Percentiles rank a stretch among this genome's conserved stretches.
Evolutionary conservation across 331 rosid species (phyloP).

Genomic region (Rosa hybrid): DNA sequence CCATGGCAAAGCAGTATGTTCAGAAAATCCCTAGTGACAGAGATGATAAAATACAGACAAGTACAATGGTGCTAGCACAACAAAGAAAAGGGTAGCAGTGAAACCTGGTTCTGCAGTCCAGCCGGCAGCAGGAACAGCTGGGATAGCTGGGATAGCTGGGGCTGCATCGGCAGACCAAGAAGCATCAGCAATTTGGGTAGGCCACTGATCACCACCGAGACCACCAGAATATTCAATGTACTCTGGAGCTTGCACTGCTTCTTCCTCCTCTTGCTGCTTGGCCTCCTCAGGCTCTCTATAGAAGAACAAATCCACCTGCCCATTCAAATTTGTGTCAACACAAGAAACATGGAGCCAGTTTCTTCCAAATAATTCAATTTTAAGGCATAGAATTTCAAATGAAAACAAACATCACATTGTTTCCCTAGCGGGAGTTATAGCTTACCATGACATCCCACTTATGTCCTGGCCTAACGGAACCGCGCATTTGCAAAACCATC

Average conservation of each 20-base stretch:
- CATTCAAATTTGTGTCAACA: neutral
- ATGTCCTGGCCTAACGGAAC: conserved; percentile 64
- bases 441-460: conserved; percentile 92
- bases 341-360: neutral
- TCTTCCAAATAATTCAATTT: neutral
- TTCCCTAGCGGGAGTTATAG: neutral
- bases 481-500: conserved; percentile 89
- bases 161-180: conserved; percentile 52
- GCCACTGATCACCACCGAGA: conserved; percentile 44
- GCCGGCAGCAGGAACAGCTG: conserved; percentile 21
- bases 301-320: conserved; percentile 83
- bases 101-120: conserved; percentile 47
- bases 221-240: conserved; percentile 50
- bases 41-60: neutral
- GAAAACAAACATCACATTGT: neutral
- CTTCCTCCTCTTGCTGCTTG: conserved; percentile 69
- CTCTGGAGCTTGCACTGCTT: conserved; percentile 44
- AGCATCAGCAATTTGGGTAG: conserved; percentile 54
- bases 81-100: too few species aligned
- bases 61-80: neutral
- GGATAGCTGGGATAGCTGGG: conserved; percentile 31
- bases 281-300: conserved; percentile 73
- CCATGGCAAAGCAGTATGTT: neutral
- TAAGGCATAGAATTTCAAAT: neutral
- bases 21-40: neutral